Conservation (phyloP, 352 stramenopile genomes). For the Phytophthora chlamydospora region DNA sequence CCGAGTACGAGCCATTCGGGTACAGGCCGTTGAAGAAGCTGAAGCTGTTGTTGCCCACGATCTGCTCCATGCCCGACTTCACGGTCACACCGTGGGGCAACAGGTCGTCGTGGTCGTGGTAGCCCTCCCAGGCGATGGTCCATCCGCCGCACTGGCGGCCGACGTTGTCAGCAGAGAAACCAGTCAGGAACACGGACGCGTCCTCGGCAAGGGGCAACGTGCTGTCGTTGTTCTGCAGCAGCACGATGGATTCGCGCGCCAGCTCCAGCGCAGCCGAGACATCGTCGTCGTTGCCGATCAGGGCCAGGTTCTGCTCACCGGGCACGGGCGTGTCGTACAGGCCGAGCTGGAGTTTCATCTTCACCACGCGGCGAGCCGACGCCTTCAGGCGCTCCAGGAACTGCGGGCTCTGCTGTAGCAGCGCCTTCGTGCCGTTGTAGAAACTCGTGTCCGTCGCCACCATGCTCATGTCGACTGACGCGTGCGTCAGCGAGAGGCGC, state of each 20-base stretch:
- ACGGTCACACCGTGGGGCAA: slow-evolving; percentile 38
- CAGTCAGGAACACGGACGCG: slow-evolving; percentile 34
- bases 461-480: slow-evolving; percentile 91
- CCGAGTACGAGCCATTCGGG: slow-evolving; percentile 33
- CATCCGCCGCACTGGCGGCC: slow-evolving; percentile 44
- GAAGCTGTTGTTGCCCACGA: slow-evolving; percentile 27
- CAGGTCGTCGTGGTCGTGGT: slow-evolving; percentile 31
- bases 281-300: slow-evolving; percentile 53
- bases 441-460: slow-evolving; percentile 49
- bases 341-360: slow-evolving; percentile 65
- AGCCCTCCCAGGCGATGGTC: slow-evolving; percentile 44
- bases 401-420: slow-evolving; percentile 41
- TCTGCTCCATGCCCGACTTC: slow-evolving; percentile 30
- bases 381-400: slow-evolving; percentile 48
- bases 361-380: slow-evolving; percentile 65
- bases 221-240: slow-evolving; percentile 34
- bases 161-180: slow-evolving; percentile 38
- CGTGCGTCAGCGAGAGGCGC: slow-evolving; percentile 62
- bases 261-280: slow-evolving; percentile 53
- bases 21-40: slow-evolving; percentile 40
- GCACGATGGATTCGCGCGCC: slow-evolving; percentile 37
- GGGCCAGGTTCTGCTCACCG: slow-evolving; percentile 38
- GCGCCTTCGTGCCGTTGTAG: slow-evolving; percentile 47
- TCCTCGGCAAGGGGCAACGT: slow-evolving; percentile 16
- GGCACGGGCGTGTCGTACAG: slow-evolving; percentile 67